Evolutionary conservation across 1,139 yeast genomes (phyloP), one percentile per base, ranked within the genome.

Genomic region (Geotrichum klebahnii): DNA sequence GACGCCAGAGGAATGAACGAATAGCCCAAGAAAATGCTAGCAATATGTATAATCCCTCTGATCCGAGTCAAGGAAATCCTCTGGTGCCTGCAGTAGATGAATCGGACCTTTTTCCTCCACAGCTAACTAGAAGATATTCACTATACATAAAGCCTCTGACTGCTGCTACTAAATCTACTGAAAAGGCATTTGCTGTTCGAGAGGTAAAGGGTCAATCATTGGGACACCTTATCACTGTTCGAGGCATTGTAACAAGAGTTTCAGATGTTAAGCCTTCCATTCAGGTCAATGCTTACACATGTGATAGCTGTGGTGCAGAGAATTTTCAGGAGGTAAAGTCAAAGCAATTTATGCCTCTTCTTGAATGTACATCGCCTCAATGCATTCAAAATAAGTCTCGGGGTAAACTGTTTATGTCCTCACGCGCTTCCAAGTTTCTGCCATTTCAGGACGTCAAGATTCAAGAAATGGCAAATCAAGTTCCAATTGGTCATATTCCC

Each of bases 401-500:
- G 65, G 98, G 98, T 46, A 92, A 88, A 69, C 75, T 94, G 52
- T 88, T 85, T 67, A 86, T 90, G 82, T 81, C 95, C 44, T 89
- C 97, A 5, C 78, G 99, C 61, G 98, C 98, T 1, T 89, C 97
- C 29, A 92, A 92, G 69, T 94, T 94, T 64, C 76, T 85, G 51
- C 87, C 96, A 3, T 94, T 90, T 74, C 99, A 94, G 70, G 98
- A 94, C 62, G 94, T 90, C 49, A 84, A 87, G 62, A 77, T 94
- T 55, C 99, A 94, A 71, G 99, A 94, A 70, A 72, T 92, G 67
- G 88, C 98, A 12, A 84, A 84, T 57, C 98, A 92, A 69, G 98
- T 94, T 9, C 98, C 99, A 0, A 94, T 90, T 20, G 98, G 98
- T 44, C 97, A 92, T 67, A 92, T 94, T 58, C 99, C 99, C 40